A percentile compares a stretch with the other conserved stretches of the same genome.
These are phyloP conservation scores for Tolypocladium inflatum DNA, from an alignment of 2,329 filamentous ascomycete genomes.

Conservation along the genomic window DNA sequence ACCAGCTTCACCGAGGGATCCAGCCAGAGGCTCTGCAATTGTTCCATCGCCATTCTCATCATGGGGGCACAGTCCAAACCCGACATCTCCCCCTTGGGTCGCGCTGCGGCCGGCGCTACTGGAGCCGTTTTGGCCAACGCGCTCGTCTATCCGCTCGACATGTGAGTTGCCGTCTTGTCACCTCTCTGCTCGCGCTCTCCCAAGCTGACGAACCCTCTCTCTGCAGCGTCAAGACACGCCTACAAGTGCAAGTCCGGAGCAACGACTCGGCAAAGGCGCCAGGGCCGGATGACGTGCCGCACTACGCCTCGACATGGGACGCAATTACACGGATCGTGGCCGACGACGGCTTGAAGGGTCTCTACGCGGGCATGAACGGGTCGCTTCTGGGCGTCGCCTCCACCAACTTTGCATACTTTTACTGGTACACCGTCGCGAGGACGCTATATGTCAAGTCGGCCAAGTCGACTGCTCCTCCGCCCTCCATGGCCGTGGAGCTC, in stretches of 20 bases:
- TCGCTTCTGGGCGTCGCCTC: constrained; percentile 86
- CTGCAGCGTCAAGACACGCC: constrained; percentile 80
- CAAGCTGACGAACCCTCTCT: not conserved
- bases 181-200: not conserved
- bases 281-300: constrained; percentile 37
- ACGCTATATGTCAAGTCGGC: constrained; percentile 62
- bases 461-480: constrained; percentile 37
- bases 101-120: constrained; percentile 82
- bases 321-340: constrained; percentile 77
- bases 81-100: constrained; percentile 81
- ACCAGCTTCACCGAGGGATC: not conserved
- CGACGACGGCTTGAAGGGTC: constrained; percentile 68
- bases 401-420: constrained; percentile 99
- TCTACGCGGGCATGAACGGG: constrained; percentile 84
- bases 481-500: constrained; percentile 75
- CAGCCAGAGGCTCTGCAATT: not conserved
- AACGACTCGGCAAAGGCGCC: constrained; percentile 23
- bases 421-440: constrained; percentile 91
- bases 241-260: constrained; percentile 86
- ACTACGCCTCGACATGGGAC: constrained; percentile 83
- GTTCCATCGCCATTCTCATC: not conserved
- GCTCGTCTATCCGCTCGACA: constrained; percentile 90
- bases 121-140: constrained; percentile 93
- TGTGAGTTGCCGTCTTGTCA: constrained; percentile 49
- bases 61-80: constrained; percentile 56